Evolutionary conservation across 2,329 filamentous ascomycete species (phyloP).

Genomic region (Fusarium sublunatum): DNA sequence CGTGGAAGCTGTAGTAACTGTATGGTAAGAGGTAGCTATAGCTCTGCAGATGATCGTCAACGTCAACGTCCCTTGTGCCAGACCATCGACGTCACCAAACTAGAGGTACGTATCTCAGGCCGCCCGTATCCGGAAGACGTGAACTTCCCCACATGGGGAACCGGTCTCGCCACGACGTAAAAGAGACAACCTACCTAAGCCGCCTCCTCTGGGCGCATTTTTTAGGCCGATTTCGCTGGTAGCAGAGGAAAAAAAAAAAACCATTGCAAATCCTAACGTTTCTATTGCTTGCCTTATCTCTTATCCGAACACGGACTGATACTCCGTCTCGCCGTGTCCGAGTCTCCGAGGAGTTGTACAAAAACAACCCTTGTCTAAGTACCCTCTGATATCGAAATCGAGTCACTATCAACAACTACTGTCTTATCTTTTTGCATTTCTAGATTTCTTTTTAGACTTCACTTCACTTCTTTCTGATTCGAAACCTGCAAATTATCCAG

Average conservation of each 20-base stretch:
- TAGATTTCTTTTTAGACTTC: background rate
- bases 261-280: conserved; percentile 51
- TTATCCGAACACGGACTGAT: conserved; percentile 23
- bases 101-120: conserved; percentile 4
- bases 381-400: background rate
- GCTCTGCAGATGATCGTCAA: conserved; percentile 5
- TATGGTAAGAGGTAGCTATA: background rate
- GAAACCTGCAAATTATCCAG: background rate
- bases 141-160: background rate
- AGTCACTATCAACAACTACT: conserved; percentile 13
- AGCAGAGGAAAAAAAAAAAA: conserved; percentile 6
- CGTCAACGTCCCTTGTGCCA: background rate
- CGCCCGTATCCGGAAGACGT: conserved; percentile 7
- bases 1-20: background rate
- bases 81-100: conserved; percentile 29
- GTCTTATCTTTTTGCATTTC: conserved; percentile 12
- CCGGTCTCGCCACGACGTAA: conserved; percentile 19
- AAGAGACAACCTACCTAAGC: background rate
- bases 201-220: background rate
- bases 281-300: conserved; percentile 45
- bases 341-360: conserved; percentile 41
- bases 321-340: conserved; percentile 25
- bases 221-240: conserved; percentile 40
- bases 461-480: background rate
- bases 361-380: conserved; percentile 11